phyloP scores from a whole-genome alignment of 2,329 filamentous ascomycete species.

The Fusarium tricinctum region DNA sequence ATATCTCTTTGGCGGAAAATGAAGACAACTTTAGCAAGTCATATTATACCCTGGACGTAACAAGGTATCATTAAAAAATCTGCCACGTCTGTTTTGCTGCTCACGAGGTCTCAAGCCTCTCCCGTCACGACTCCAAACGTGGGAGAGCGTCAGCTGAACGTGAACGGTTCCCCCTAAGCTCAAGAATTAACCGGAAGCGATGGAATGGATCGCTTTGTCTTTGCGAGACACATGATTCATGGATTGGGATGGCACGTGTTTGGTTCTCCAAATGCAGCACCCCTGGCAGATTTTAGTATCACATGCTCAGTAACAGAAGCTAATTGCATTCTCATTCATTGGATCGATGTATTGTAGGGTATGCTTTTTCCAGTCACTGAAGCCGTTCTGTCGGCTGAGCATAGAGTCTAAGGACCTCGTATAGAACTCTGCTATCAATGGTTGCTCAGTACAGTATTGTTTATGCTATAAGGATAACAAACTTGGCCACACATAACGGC shows the following conservation, averaged over 20 bases:
- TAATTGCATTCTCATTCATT: background rate
- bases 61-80: background rate
- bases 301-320: slow-evolving; percentile 19
- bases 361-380: no score
- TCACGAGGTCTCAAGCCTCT: slow-evolving; percentile 26
- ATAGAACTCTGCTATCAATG: no score
- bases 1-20: slow-evolving; percentile 2
- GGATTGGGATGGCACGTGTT: slow-evolving; percentile 35
- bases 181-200: slow-evolving; percentile 7
- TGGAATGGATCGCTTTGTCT: slow-evolving; percentile 31
- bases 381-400: no score
- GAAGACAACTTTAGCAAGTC: background rate
- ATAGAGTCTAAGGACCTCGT: no score
- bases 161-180: background rate
- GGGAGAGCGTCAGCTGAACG: slow-evolving; percentile 8
- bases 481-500: no score
- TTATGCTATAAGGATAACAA: no score
- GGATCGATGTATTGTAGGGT: background rate
- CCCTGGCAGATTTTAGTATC: slow-evolving; percentile 24
- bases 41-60: background rate
- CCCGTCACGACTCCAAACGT: slow-evolving; percentile 7
- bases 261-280: slow-evolving; percentile 12
- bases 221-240: slow-evolving; percentile 38
- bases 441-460: no score
- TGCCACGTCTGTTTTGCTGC: slow-evolving; percentile 9